These are phyloP conservation scores for Borovskyia barvae DNA, from an alignment of 208 protist genomes.

Conservation along the genomic window DNA sequence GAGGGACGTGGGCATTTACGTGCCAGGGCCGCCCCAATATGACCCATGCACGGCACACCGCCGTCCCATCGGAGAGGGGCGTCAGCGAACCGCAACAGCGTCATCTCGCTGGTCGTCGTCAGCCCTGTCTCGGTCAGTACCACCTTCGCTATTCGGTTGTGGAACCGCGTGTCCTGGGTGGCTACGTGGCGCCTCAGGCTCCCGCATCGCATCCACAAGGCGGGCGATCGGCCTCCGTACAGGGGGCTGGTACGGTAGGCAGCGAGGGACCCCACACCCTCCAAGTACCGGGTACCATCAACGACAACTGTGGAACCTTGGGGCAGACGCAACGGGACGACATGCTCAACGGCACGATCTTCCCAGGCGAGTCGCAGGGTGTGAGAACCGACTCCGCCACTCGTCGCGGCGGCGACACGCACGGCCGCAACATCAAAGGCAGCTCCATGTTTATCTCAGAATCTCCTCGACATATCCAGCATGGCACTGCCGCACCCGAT, in stretches of 20 bases:
- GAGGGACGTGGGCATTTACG: conserved; percentile 50
- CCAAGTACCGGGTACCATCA: background rate
- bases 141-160: conserved; percentile 52
- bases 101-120: conserved; percentile 39
- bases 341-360: background rate
- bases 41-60: background rate
- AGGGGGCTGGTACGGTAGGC: background rate
- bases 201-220: background rate
- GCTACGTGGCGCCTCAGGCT: conserved; percentile 48
- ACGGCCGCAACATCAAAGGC: conserved; percentile 46
- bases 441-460: conserved; percentile 70
- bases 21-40: conserved; percentile 30
- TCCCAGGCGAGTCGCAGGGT: conserved; percentile 1
- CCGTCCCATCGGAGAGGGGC: background rate
- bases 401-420: background rate
- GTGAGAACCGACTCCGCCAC: background rate
- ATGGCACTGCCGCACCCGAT: conserved; percentile 54
- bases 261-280: background rate
- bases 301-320: background rate
- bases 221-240: background rate
- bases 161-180: conserved; percentile 63
- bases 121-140: conserved; percentile 74
- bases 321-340: conserved; percentile 12
- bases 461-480: conserved; percentile 28
- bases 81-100: background rate